Evolutionary conservation across 176 grass and related monocot species (phyloP), one percentile per base, ranked within the genome.

Genomic region (Aegilops umbellulata): DNA sequence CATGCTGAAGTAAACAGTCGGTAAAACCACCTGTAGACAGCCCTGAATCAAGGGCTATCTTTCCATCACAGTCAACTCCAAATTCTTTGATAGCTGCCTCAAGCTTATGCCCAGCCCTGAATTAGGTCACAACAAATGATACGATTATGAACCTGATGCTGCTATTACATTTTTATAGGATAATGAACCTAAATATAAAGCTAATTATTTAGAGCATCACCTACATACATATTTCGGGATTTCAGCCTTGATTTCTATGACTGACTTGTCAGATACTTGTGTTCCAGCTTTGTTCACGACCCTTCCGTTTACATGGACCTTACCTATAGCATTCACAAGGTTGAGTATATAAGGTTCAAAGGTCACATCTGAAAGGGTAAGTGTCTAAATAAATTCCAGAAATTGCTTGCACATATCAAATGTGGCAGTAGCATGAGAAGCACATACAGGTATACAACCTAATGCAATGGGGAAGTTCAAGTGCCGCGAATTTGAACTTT

Each of bases 171-270:
- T 51, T 72, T 3, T 0, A 84, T 73, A 74, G 23, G 42, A 82
- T 11, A 80, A 60, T 66, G 26, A 22, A 31, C 74, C 74, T 53
- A 75, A 64, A 86, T 86, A 29, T 36, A 69, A 61, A 68, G 27
- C 6, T 24, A 73, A 76, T 38, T 68, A 88, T 79, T 69, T 78
- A 85, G 88, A 92, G 91, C 93, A 98, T 98, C 96, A 98, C 96
- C 93, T 98, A 94, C 92, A 95, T 95, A 98, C 96, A 94, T 95
- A 98, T 98, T 98, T 98, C 30, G 90, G 96, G 51, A 98, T 81
- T 89, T 94, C 86, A 63, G 96, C 96, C 79, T 89, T 98, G 88
- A 98, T 95, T 79, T 94, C 93, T 30, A 98, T 92, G 79, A 98
- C 47, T 5, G 96, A 94, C 71, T 92, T 98, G 58, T 98, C 88